phyloP scores from a whole-genome alignment of 1,284 basidiomycete genomes.

The Tausonia pullulans region DNA sequence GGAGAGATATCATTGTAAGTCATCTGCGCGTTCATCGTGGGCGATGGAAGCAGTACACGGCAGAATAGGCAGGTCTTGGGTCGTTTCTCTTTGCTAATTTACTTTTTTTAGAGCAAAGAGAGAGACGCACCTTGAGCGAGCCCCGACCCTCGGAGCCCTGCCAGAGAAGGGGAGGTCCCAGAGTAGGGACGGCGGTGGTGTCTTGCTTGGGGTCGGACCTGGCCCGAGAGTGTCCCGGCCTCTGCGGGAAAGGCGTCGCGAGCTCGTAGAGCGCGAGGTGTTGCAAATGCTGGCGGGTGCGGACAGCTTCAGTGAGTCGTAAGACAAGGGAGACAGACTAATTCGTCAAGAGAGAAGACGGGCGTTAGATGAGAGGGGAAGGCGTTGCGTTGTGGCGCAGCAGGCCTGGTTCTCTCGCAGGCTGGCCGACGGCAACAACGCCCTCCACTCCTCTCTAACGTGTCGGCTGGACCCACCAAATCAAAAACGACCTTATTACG shows the following conservation, averaged over 20 bases:
- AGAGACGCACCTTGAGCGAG: conserved; percentile 12
- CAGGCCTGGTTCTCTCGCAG: too few relatives aligned
- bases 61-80: not conserved
- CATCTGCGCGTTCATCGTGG: not conserved
- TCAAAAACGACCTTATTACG: conserved; percentile 13
- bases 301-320: too few relatives aligned
- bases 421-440: too few relatives aligned
- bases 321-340: too few relatives aligned
- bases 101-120: not conserved
- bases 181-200: not conserved
- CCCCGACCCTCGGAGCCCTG: conserved; percentile 13
- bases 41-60: not conserved
- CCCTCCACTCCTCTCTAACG: too few relatives aligned
- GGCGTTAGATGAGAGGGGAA: too few relatives aligned
- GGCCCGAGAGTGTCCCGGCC: not conserved
- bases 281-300: conserved; percentile 1
- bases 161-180: conserved; percentile 15
- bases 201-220: not conserved
- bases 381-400: too few relatives aligned
- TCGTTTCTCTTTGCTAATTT: not conserved
- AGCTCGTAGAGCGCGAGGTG: conserved; percentile 4
- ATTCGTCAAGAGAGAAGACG: too few relatives aligned
- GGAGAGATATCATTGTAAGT: not conserved
- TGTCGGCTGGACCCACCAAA: not conserved
- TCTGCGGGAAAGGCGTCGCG: too few relatives aligned